These are phyloP conservation scores for Collybia sp. DNA, from an alignment of 768 basidiomycete species.

Conservation along the genomic window DNA sequence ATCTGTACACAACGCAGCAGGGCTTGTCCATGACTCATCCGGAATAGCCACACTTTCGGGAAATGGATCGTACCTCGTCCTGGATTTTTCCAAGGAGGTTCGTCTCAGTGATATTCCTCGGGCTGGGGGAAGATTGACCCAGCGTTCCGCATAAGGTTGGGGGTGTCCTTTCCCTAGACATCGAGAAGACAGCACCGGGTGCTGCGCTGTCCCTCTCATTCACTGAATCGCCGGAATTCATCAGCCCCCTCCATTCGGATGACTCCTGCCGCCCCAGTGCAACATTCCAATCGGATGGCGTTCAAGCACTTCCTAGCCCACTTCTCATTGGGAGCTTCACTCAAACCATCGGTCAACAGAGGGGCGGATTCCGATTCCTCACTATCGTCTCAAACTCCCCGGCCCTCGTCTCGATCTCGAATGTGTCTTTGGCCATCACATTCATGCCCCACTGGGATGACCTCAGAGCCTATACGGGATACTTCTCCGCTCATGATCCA, in stretches of 20 bases:
- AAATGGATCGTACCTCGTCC: constrained; percentile 28
- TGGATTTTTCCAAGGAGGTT: constrained; percentile 37
- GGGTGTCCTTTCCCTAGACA: constrained; percentile 24
- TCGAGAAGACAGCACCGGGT: constrained; percentile 17
- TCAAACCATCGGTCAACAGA: constrained; percentile 30
- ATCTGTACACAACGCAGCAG: constrained; percentile 16
- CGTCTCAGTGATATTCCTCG: neutral
- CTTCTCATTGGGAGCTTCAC: constrained; percentile 22
- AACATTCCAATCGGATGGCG: constrained; percentile 26
- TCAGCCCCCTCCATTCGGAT: constrained; percentile 38
- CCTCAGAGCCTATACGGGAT: constrained; percentile 39
- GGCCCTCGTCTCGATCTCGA: constrained; percentile 32
- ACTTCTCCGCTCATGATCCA: constrained; percentile 39
- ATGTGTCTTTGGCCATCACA: constrained; percentile 35
- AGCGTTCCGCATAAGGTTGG: constrained; percentile 18
- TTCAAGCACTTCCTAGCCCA: constrained; percentile 24
- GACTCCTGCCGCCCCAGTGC: constrained; percentile 24
- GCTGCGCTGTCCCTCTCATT: constrained; percentile 42
- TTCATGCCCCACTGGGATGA: constrained; percentile 48
- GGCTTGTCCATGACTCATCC: constrained; percentile 16
- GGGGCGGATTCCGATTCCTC: constrained; percentile 45
- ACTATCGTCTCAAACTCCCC: constrained; percentile 36
- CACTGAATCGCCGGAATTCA: constrained; percentile 45
- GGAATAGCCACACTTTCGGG: constrained; percentile 22
- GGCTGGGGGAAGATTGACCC: neutral